Conservation (phyloP, 345 rosid species). For the Moricandia moricandioides region DNA sequence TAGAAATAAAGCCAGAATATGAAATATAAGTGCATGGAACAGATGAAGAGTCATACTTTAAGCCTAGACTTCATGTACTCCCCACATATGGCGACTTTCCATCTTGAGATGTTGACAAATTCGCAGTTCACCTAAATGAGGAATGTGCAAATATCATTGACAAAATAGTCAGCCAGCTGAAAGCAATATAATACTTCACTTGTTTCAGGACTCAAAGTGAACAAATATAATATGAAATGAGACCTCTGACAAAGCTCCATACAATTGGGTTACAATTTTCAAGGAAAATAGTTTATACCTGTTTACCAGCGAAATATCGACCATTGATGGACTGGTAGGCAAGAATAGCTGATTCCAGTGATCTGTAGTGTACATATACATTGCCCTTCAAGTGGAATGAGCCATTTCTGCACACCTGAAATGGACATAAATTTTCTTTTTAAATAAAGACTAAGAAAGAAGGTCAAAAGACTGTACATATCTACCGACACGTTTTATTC, state of each 20-base stretch:
- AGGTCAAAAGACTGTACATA: slow-evolving; percentile 17
- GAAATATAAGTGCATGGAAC: neutral
- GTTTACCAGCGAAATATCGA: slow-evolving; percentile 96
- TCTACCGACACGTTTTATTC: slow-evolving; percentile 4
- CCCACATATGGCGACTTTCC: slow-evolving; percentile 98
- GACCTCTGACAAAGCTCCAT: slow-evolving; percentile 16
- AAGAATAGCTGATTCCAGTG: slow-evolving; percentile 69
- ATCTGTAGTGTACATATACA: slow-evolving; percentile 80
- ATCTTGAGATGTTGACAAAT: slow-evolving; percentile 76
- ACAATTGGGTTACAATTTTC: neutral
- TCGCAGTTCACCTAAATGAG: slow-evolving; percentile 69
- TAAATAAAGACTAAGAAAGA: slow-evolving; percentile 5
- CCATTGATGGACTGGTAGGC: slow-evolving; percentile 70
- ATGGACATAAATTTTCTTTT: slow-evolving; percentile 21
- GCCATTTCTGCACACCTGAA: slow-evolving; percentile 85
- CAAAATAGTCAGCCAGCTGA: slow-evolving; percentile 15
- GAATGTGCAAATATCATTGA: slow-evolving; percentile 5
- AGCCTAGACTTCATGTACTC: slow-evolving; percentile 85
- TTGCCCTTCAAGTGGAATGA: slow-evolving; percentile 92
- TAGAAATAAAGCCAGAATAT: slow-evolving; percentile 13
- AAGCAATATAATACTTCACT: slow-evolving; percentile 3
- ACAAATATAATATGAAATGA: neutral
- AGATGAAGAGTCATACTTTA: slow-evolving; percentile 47
- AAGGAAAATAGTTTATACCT: slow-evolving; percentile 48
- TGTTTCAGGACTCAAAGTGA: neutral